Base-by-base conservation (phyloP, 164 flowering plant species). In the Stephania cephalantha region DNA sequence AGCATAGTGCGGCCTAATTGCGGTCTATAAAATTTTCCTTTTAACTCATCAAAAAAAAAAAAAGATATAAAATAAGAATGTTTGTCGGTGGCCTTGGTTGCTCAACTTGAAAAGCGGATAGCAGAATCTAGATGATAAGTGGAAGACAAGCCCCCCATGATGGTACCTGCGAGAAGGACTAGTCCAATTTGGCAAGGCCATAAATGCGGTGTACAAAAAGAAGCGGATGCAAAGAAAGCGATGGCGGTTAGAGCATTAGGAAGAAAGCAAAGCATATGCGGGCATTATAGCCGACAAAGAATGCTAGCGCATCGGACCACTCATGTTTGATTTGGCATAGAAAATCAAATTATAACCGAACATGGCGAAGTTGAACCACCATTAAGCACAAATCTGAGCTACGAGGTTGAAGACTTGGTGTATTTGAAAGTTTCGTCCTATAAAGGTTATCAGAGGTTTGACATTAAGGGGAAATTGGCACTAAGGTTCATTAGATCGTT, bases 341-440 rank as follows among this genome's bases (percentile, higher is more conserved):
- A 84, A 93, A 82, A 83, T 84, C 63, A 90, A 73, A 82, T 84
- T 76, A 74, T 94, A 88, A 30, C 74, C 83, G 77, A 85, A 94
- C 94, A 94, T 89, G 58, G 88, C 17, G 90, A 88, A 15, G 88
- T 79, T 55, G 93, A 88, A 18, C 95, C 97, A 5, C 95, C 97
- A 76, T 87, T 77, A 46, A 89, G 70, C 50, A 91, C 20, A 48
- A 93, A 94, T 81, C 97, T 94, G 91, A 25, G 25, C 25, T 25
- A 25, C 25, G 25, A 25, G 25, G 25, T 25, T 25, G 25, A 25
- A 25, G 25, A 0, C 0, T 25, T 25, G 25, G 0, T 25, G 25
- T 25, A 25, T 25, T 25, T 25, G 25, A 25, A 25, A 25, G 25
- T 25, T 25, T 25, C 0, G 25, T 0, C 25, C 25, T 25, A 25